Base-by-base conservation (phyloP, 805 yeast genomes). In the Yarrowia osloensis region DNA sequence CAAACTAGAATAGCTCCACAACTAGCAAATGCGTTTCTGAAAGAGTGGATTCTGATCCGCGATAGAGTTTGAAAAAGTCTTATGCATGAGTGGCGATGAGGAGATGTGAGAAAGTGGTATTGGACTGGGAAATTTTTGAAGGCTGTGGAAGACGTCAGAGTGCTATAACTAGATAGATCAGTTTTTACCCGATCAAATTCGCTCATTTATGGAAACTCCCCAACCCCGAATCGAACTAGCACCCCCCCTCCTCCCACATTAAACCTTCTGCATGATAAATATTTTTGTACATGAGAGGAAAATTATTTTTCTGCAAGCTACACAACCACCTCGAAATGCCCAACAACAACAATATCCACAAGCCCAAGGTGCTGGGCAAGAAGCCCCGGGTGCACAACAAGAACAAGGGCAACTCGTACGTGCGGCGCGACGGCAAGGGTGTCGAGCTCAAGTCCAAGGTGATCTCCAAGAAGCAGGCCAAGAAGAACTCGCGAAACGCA, bases 401-500 rank as follows among this genome's bases (percentile, higher is more conserved):
- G 59, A 40, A 71, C 71, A 50, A 69, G 67, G 57, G 68, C 66
- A 67, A 66, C 47, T 39, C 37, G 55, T 35, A 28, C 33, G 44
- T 55, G 24, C 70, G 37, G 15, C 59, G 39, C 62, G 69, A 28
- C 65, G 40, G 49, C 63, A 57, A 57, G 49, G 63, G 63, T 4
- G 49, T 40, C 33, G 54, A 52, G 57, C 66, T 83, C 61, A 87
- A 90, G 37, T 88, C 86, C 57, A 69, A 66, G 24, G 81, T 79
- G 0, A 78, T 91, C 61, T 88, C 96, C 33, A 89, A 86, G 73
- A 91, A 91, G 79, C 86, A 89, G 78, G 85, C 89, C 50, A 84
- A 87, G 78, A 91, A 91, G 78, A 82, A 90, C 71, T 89, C 86
- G 74, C 85, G 97, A 82, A 91, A 91, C 75, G 81, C 85, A 75